A percentile compares a stretch with the other conserved stretches of the same genome.
Evolutionary conservation across 1,139 yeast species (phyloP).

Genomic region (Sugiyamaella xylanicola): DNA sequence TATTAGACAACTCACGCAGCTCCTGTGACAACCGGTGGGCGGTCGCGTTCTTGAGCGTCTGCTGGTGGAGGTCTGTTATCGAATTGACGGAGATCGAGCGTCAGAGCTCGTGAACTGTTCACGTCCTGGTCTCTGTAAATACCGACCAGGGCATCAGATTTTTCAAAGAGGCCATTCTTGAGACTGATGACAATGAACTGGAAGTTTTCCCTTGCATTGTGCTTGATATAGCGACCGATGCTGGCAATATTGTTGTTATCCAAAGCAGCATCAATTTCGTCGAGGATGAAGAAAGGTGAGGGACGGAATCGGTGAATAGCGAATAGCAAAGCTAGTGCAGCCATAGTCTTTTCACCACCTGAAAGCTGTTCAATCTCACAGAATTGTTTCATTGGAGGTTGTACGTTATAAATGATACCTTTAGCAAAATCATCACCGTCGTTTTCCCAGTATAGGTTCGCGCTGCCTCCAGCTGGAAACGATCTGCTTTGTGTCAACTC

Average conservation of each 20-base stretch:
- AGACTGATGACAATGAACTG: slow-evolving; percentile 94
- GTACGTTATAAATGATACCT: slow-evolving; percentile 89
- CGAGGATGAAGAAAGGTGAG: slow-evolving; percentile 92
- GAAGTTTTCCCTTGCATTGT: slow-evolving; percentile 74
- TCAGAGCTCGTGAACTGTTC: slow-evolving; percentile 72
- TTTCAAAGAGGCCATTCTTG: slow-evolving; percentile 83
- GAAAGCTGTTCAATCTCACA: slow-evolving; percentile 91
- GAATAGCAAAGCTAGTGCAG: slow-evolving; percentile 88
- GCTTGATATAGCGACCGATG: slow-evolving; percentile 80
- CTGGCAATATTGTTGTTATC: slow-evolving; percentile 85
- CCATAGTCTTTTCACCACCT: slow-evolving; percentile 97
- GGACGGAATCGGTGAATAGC: slow-evolving; percentile 92
- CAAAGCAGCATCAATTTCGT: slow-evolving; percentile 96
- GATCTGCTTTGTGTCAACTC: slow-evolving; percentile 71
- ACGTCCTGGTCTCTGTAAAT: slow-evolving; percentile 82
- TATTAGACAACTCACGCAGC: no score
- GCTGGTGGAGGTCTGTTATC: neutral
- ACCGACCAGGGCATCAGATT: slow-evolving; percentile 90
- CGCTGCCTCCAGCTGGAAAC: slow-evolving; percentile 81
- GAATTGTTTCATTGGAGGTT: slow-evolving; percentile 95
- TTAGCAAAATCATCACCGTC: slow-evolving; percentile 74
- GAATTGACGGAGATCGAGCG: slow-evolving; percentile 33
- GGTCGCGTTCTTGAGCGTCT: neutral
- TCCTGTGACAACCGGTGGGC: neutral
- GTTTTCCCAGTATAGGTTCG: slow-evolving; percentile 81